A percentile compares a stretch with the other conserved stretches of the same genome.
Evolutionary conservation across 2,329 filamentous ascomycete species (phyloP).

Genomic region (Xylariaceae sp.): DNA sequence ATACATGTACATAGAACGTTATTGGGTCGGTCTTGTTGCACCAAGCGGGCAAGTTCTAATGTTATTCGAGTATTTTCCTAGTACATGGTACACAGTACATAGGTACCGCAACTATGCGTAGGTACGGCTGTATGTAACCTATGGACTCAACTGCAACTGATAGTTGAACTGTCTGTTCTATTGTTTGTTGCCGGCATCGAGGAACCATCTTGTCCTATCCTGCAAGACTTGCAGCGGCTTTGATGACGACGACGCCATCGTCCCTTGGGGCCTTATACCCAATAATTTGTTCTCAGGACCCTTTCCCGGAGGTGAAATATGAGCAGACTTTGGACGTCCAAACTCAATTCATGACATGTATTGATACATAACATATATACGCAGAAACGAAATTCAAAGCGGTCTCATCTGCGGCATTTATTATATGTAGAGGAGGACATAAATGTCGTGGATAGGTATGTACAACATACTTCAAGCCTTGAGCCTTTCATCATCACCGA

Average conservation of each 20-base stretch:
- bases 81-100: too few relatives aligned
- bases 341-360: constrained; percentile 12
- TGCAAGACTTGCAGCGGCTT: constrained; percentile 10
- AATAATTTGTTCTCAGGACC: constrained; percentile 12
- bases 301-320: constrained; percentile 16
- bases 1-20: too few relatives aligned
- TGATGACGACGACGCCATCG: constrained; percentile 23
- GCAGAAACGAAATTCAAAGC: too few relatives aligned
- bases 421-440: background rate
- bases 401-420: background rate
- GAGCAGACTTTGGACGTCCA: too few relatives aligned
- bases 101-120: too few relatives aligned
- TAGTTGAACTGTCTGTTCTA: background rate
- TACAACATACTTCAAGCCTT: constrained; percentile 7
- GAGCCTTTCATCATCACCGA: background rate
- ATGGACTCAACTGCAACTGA: background rate
- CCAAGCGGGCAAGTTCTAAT: too few relatives aligned
- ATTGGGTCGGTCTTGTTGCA: too few relatives aligned
- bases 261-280: constrained; percentile 14
- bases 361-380: too few relatives aligned
- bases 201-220: background rate
- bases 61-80: too few relatives aligned
- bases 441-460: background rate
- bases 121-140: too few relatives aligned
- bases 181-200: background rate